Percentiles rank a stretch among this genome's conserved stretches.
These are phyloP conservation scores for Fusarium sp. DNA, from an alignment of 2,329 filamentous ascomycete species.

Conservation along the genomic window DNA sequence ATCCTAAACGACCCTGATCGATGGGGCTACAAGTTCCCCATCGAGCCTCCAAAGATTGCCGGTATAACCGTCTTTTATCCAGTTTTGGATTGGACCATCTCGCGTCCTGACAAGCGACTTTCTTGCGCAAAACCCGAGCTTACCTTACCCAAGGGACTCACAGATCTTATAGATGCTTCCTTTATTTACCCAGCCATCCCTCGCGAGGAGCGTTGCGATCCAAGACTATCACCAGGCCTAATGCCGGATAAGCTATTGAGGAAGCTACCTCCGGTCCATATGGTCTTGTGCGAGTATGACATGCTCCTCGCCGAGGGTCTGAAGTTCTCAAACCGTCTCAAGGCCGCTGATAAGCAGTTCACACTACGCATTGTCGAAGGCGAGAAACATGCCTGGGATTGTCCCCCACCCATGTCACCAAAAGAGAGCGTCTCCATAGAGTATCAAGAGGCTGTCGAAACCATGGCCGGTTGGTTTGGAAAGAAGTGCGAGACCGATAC, in stretches of 20 bases:
- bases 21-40: constrained; percentile 55
- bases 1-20: constrained; percentile 60
- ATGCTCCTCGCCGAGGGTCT: constrained; percentile 74
- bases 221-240: constrained; percentile 69
- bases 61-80: constrained; percentile 73
- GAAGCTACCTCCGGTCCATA: constrained; percentile 66
- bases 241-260: constrained; percentile 66
- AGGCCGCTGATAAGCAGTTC: constrained; percentile 51
- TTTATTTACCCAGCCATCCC: constrained; percentile 69
- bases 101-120: constrained; percentile 68
- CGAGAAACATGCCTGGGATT: constrained; percentile 65
- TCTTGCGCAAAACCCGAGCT: constrained; percentile 67
- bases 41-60: constrained; percentile 61
- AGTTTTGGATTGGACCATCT: constrained; percentile 70
- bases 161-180: constrained; percentile 72
- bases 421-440: constrained; percentile 62
- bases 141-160: constrained; percentile 69
- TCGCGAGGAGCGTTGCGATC: constrained; percentile 62
- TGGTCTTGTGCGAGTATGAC: constrained; percentile 74
- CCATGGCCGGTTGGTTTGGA: constrained; percentile 59
- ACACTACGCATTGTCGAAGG: constrained; percentile 60
- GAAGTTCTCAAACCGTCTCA: constrained; percentile 70
- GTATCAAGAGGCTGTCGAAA: constrained; percentile 59
- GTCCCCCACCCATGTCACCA: constrained; percentile 59
- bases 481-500: constrained; percentile 54